Percentiles rank a stretch among this genome's conserved stretches.
phyloP scores from a whole-genome alignment of 441 rosid species.

The Mallotus japonicus region DNA sequence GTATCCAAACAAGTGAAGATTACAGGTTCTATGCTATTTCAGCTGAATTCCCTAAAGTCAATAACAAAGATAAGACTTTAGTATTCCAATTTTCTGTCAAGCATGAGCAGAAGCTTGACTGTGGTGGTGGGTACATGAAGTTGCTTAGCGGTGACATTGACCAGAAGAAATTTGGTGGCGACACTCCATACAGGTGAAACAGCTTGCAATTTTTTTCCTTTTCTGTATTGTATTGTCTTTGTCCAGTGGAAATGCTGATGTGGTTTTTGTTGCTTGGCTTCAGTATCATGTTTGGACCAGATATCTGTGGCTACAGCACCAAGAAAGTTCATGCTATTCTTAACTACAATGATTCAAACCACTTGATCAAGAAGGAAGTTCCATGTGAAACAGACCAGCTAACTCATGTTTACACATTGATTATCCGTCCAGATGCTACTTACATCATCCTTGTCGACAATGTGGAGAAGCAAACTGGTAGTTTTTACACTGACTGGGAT shows the following conservation, averaged over 20 bases:
- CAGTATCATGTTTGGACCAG: conserved; percentile 99
- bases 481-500: conserved; percentile 88
- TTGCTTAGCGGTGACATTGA: conserved; percentile 70
- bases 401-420: conserved; percentile 81
- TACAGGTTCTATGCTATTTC: conserved; percentile 91
- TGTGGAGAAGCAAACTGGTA: conserved; percentile 88
- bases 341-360: conserved; percentile 69
- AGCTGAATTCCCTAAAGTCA: conserved; percentile 83
- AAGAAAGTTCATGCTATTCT: conserved; percentile 97
- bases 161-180: conserved; percentile 92
- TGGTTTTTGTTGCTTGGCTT: conserved; percentile 21
- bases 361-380: conserved; percentile 93
- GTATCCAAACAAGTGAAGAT: conserved; percentile 92
- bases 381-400: conserved; percentile 98
- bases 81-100: conserved; percentile 90
- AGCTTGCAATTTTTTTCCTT: not conserved
- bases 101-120: conserved; percentile 97
- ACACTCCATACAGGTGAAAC: conserved; percentile 75
- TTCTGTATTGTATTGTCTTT: no score
- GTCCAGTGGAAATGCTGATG: no score
- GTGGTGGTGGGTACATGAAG: conserved; percentile 99
- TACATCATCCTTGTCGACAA: conserved; percentile 87
- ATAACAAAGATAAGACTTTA: conserved; percentile 77
- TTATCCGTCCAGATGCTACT: conserved; percentile 88
- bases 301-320: conserved; percentile 90